Conservation (phyloP, 257 asterid genomes). For the Cinchona pubescens region DNA sequence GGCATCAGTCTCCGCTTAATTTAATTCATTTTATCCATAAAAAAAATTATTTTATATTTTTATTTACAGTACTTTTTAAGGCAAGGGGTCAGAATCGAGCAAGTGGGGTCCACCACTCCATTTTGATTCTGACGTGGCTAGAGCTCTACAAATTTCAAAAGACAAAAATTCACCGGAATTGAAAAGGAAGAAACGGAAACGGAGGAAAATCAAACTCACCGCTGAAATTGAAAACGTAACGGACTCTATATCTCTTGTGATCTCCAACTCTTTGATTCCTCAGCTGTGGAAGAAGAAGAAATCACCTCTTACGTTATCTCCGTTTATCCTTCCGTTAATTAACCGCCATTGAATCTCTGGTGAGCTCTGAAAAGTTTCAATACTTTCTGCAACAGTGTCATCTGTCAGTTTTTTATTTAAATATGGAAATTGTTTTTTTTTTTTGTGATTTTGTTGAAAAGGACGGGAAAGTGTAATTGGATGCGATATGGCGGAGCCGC, state of each 20-base stretch:
- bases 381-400: not conserved
- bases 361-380: not conserved
- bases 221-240: not conserved
- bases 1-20: not conserved
- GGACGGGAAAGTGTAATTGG: constrained; percentile 21
- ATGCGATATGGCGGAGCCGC: constrained; percentile 74
- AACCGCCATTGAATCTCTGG: constrained; percentile 9
- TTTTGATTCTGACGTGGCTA: constrained; percentile 9
- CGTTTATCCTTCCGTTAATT: not conserved
- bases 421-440: not conserved
- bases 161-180: not conserved
- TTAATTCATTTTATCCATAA: no score
- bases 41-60: no score
- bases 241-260: not conserved
- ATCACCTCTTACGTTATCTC: not conserved
- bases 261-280: not conserved
- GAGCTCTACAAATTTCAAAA: not conserved
- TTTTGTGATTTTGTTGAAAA: not conserved
- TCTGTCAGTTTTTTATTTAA: not conserved
- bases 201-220: constrained; percentile 4
- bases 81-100: not conserved
- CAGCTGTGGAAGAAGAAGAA: not conserved
- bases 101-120: not conserved
- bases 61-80: not conserved
- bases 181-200: not conserved